A percentile compares a stretch with the other conserved stretches of the same genome.
Evolutionary conservation across 352 stramenopile genomes (phyloP).

Genomic region (Pythium rishiriense): DNA sequence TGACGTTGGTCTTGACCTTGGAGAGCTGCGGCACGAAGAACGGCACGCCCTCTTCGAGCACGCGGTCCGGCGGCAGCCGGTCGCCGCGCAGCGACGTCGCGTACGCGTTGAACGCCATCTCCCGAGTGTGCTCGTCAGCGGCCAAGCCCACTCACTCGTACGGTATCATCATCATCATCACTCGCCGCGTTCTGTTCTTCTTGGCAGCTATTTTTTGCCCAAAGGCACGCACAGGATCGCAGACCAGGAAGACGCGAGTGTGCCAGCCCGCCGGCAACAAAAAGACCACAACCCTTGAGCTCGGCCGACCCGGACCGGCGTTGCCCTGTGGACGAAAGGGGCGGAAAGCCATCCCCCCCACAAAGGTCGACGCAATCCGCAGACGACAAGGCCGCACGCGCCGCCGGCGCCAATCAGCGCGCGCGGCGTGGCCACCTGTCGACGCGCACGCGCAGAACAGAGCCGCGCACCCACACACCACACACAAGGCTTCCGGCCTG

Average conservation of each 20-base stretch:
- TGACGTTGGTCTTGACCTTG: slow-evolving; percentile 48
- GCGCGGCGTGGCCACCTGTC: slow-evolving; percentile 11
- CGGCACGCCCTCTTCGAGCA: slow-evolving; percentile 24
- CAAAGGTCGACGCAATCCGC: slow-evolving; percentile 1
- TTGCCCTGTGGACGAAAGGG: neutral
- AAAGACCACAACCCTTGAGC: too few relatives aligned
- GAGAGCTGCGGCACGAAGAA: slow-evolving; percentile 46
- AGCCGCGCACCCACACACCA: slow-evolving; percentile 16
- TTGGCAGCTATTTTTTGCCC: slow-evolving; percentile 5
- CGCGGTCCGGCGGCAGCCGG: slow-evolving; percentile 21
- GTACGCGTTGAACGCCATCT: slow-evolving; percentile 25
- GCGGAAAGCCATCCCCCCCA: neutral
- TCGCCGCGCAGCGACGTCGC: slow-evolving; percentile 29
- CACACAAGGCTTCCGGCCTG: neutral
- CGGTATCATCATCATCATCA: neutral
- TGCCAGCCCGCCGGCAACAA: too few relatives aligned
- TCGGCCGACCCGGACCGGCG: too few relatives aligned
- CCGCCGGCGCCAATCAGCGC: slow-evolving; percentile 11
- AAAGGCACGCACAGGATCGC: neutral
- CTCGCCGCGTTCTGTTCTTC: neutral
- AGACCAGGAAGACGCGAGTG: neutral
- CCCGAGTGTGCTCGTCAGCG: neutral
- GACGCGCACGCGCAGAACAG: slow-evolving; percentile 11
- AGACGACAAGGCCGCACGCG: neutral
- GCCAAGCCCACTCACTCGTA: neutral